phyloP scores from a whole-genome alignment of 225 moss, liverwort and hornwort genomes.

The Pseudoscleropodium purum region DNA sequence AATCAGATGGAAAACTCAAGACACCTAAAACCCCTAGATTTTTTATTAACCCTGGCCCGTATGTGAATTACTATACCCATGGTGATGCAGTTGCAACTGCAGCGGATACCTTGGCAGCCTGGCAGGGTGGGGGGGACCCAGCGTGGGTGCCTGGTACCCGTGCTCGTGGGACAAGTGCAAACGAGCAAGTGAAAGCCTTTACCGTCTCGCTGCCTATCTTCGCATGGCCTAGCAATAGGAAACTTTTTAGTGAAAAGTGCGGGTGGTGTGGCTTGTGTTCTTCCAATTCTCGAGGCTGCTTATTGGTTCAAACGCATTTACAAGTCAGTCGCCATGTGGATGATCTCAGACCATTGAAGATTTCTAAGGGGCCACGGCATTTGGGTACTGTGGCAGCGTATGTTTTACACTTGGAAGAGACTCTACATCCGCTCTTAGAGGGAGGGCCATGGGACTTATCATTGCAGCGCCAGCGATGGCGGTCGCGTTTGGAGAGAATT shows the following conservation, averaged over 20 bases:
- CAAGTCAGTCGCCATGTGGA: conserved; percentile 70
- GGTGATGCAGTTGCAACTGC: conserved; percentile 84
- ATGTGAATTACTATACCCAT: conserved; percentile 72
- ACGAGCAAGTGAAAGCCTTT: conserved; percentile 80
- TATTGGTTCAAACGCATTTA: conserved; percentile 71
- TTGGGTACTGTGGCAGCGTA: conserved; percentile 73
- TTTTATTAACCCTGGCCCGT: conserved; percentile 19
- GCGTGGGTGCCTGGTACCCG: conserved; percentile 57
- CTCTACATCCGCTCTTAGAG: conserved; percentile 59
- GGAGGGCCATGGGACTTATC: conserved; percentile 64
- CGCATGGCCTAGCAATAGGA: conserved; percentile 77
- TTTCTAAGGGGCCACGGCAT: conserved; percentile 40
- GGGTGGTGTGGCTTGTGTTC: conserved; percentile 88
- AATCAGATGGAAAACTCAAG: conserved; percentile 34
- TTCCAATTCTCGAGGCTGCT: conserved; percentile 60
- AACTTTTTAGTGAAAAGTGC: conserved; percentile 74
- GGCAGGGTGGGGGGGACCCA: conserved; percentile 68
- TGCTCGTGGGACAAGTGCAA: conserved; percentile 49
- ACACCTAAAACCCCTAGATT: conserved; percentile 13
- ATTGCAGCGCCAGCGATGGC: conserved; percentile 71
- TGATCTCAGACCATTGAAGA: conserved; percentile 55
- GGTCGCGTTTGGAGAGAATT: conserved; percentile 57
- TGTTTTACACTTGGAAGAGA: conserved; percentile 76
- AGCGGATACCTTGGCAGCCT: conserved; percentile 67
- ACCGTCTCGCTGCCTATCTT: conserved; percentile 64